Conservation (phyloP, 1,284 basidiomycete species). For the Leccinum ponderosum region DNA sequence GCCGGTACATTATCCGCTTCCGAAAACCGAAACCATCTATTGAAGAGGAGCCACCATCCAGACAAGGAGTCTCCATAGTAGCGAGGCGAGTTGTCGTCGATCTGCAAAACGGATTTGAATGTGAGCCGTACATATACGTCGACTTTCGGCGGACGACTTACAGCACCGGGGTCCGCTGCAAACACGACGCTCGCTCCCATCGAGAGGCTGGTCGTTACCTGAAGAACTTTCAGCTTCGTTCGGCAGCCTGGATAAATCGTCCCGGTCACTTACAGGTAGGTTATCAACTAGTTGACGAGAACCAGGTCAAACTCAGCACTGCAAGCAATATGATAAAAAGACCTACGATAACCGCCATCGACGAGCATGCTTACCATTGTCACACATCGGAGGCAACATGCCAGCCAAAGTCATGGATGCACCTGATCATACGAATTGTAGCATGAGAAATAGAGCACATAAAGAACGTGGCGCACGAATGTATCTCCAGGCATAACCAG, state of each 20-base stretch:
- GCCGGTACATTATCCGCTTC: slow-evolving; percentile 80
- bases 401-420: slow-evolving; percentile 99
- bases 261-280: slow-evolving; percentile 60
- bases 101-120: slow-evolving; percentile 36
- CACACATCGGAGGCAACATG: slow-evolving; percentile 91
- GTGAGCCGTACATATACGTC: not conserved
- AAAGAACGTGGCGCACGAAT: slow-evolving; percentile 56
- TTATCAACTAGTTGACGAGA: slow-evolving; percentile 72
- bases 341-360: slow-evolving; percentile 88
- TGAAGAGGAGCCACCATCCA: slow-evolving; percentile 95
- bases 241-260: not conserved
- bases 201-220: slow-evolving; percentile 90
- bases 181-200: slow-evolving; percentile 94
- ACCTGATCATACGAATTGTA: slow-evolving; percentile 43
- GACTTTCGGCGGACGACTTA: slow-evolving; percentile 40
- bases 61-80: slow-evolving; percentile 96
- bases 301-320: slow-evolving; percentile 5
- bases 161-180: slow-evolving; percentile 93
- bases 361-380: slow-evolving; percentile 94
- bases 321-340: not conserved
- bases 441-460: not conserved
- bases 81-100: slow-evolving; percentile 94
- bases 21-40: slow-evolving; percentile 92
- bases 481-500: slow-evolving; percentile 92
- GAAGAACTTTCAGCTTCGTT: slow-evolving; percentile 10